These are phyloP conservation scores for Chenopodium quinoa DNA, from an alignment of 148 eudicot genomes.

Conservation along the genomic window DNA sequence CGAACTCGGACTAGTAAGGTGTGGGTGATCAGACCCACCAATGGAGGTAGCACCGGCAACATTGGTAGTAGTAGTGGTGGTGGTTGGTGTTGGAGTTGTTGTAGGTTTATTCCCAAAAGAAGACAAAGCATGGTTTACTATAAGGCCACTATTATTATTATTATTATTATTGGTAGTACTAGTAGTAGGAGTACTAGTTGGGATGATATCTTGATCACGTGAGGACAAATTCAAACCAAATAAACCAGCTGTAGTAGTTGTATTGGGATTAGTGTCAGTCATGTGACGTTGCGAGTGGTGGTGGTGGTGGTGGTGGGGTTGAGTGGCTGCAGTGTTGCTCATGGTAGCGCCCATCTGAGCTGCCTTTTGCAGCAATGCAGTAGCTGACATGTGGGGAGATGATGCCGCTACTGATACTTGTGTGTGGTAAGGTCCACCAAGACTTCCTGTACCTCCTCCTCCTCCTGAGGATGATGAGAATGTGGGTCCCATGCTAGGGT, in stretches of 20 bases:
- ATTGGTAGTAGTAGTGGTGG: neutral
- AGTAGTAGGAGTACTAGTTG: neutral
- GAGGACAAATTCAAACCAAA: constrained; percentile 68
- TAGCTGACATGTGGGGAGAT: constrained; percentile 67
- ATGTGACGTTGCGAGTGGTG: constrained; percentile 48
- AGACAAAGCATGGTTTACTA: constrained; percentile 39
- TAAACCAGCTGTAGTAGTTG: constrained; percentile 38
- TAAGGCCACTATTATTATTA: constrained; percentile 14
- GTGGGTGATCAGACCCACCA: constrained; percentile 8
- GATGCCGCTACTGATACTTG: constrained; percentile 20
- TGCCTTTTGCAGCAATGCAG: constrained; percentile 90
- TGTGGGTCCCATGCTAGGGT: constrained; percentile 45
- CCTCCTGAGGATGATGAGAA: constrained; percentile 11
- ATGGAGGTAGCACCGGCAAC: neutral
- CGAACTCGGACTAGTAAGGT: neutral
- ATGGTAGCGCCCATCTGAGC: constrained; percentile 82
- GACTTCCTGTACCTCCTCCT: constrained; percentile 3
- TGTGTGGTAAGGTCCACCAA: constrained; percentile 29
- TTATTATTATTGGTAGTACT: neutral
- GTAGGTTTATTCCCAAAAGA: constrained; percentile 26
- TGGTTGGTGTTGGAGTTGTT: constrained; percentile 38
- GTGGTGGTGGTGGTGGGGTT: constrained; percentile 16
- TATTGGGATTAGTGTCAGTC: constrained; percentile 33
- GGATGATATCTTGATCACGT: constrained; percentile 42
- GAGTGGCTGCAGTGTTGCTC: constrained; percentile 30